These are phyloP conservation scores for Pelargonium fulgidum DNA, from an alignment of 441 rosid genomes.

Conservation along the genomic window DNA sequence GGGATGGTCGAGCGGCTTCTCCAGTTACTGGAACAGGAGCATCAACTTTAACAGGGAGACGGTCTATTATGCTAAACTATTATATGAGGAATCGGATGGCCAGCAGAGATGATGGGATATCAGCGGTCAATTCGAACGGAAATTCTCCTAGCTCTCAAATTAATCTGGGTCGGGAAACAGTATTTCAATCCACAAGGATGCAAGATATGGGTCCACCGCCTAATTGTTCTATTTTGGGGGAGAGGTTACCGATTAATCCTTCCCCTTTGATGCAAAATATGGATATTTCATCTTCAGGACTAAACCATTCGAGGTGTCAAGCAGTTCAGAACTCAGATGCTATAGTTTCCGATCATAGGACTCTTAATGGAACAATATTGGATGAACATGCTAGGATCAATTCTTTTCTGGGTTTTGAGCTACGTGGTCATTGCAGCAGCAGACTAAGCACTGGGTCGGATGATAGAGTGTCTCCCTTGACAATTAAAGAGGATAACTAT, in stretches of 20 bases:
- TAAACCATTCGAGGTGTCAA: constrained; percentile 39
- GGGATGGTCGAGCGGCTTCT: constrained; percentile 47
- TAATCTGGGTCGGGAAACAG: constrained; percentile 39
- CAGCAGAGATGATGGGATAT: constrained; percentile 37
- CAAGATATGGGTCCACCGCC: constrained; percentile 30
- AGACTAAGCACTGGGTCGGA: constrained; percentile 35
- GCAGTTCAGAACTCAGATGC: constrained; percentile 29
- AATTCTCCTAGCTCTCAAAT: constrained; percentile 35
- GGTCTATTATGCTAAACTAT: constrained; percentile 73
- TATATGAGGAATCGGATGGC: constrained; percentile 44
- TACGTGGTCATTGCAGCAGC: constrained; percentile 32
- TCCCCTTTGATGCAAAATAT: constrained; percentile 35
- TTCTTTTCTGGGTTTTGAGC: constrained; percentile 36
- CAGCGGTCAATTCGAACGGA: constrained; percentile 35
- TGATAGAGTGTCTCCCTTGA: constrained; percentile 25
- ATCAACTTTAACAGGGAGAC: constrained; percentile 68
- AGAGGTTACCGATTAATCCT: constrained; percentile 34
- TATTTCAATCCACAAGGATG: constrained; percentile 30
- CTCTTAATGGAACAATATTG: constrained; percentile 42
- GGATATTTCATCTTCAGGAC: constrained; percentile 34
- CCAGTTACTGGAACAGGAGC: constrained; percentile 66
- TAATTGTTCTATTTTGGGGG: constrained; percentile 33
- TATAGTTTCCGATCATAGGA: constrained; percentile 21
- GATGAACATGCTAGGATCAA: constrained; percentile 40
- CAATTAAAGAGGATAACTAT: constrained; percentile 36